Percentiles rank a stretch among this genome's conserved stretches.
phyloP scores from a whole-genome alignment of 139 green algal genomes.

The Picochlorum costavermella region DNA sequence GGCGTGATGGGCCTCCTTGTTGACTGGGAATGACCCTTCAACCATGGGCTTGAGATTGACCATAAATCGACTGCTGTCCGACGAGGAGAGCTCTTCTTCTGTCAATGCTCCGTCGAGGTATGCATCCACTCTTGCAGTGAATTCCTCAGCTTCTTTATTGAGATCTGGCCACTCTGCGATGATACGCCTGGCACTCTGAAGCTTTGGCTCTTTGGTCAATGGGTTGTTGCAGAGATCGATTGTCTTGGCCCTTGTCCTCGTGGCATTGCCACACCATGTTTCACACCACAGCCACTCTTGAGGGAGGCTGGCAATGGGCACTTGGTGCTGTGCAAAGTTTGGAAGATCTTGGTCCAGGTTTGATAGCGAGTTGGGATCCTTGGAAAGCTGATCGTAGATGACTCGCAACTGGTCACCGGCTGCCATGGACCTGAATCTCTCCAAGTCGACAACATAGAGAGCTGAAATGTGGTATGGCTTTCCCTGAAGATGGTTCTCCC shows the following conservation, averaged over 20 bases:
- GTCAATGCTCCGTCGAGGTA: conserved; percentile 12
- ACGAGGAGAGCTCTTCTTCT: conserved; percentile 4
- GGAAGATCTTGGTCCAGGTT: conserved; percentile 98
- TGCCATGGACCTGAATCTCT: conserved; percentile 65
- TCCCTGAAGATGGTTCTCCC: conserved; percentile 84
- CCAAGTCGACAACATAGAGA: conserved; percentile 94
- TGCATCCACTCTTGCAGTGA: conserved; percentile 42
- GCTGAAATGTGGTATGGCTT: conserved; percentile 96
- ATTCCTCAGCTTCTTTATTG: conserved; percentile 59
- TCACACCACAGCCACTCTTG: conserved; percentile 99
- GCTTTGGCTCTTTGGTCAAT: conserved; percentile 98
- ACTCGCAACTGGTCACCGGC: conserved; percentile 76
- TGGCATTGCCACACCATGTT: conserved; percentile 94
- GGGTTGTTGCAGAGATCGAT: conserved; percentile 99
- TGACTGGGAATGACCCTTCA: conserved; percentile 10
- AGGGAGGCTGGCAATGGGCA: conserved; percentile 85
- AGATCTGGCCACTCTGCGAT: conserved; percentile 81
- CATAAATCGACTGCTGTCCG: conserved; percentile 9
- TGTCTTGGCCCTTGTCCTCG: conserved; percentile 68
- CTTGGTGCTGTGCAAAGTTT: conserved; percentile 87
- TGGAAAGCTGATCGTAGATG: conserved; percentile 88
- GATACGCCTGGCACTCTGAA: conserved; percentile 81
- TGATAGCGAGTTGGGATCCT: conserved; percentile 90
- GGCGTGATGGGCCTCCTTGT: no score
- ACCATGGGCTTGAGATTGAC: conserved; percentile 24